Evolutionary conservation across 2,329 filamentous ascomycete genomes (phyloP), one percentile per base, ranked within the genome.

Genomic region (Phialocephala sp.): DNA sequence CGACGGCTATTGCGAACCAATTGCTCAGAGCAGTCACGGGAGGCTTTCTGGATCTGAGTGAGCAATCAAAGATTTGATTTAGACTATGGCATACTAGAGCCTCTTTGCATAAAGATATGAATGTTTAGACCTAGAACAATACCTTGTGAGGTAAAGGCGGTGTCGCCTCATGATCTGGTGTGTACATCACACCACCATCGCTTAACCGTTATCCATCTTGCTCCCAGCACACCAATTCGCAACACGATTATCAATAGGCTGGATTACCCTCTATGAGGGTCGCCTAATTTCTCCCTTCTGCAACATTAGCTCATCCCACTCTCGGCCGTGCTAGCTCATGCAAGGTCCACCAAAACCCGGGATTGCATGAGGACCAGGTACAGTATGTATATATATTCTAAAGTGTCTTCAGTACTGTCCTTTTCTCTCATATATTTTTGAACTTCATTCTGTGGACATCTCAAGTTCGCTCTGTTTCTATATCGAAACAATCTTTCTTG

Each of bases 1-100:
- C 84, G 65, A 97, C 93, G 41, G 94, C 95, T 1, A 98, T 99
- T 84, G 95, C 95, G 18, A 91, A 98, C 78, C 91, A 94, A 76
- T 79, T 98, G 75, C 88, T 99, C 72, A 84, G 83, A 60, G 92
- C 93, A 0, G 93, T 97, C 15, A 86, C 90, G 0, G 87, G 89
- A 59, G 93, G 93, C 0, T 95, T 91, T 76, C 80, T 91, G 69
- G 80, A 54, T 5, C 1, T 54, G 24, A n/a, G 69, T 9, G 72
- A 72, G 54, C 54, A 66, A 11, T 66, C 71, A 18, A 76, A 74
- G 63, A 72, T 75, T n/a, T 75, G 62, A 68, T 41, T 35, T 57
- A 66, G 9, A 66, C 41, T 52, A 27, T 52, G 37, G 45, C 41
- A 35, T 22, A 32, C 11, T 14, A 32, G 14, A 39, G 15, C n/a